Conservation (phyloP, 129 eudicot species). For the Escallonia rubra region DNA sequence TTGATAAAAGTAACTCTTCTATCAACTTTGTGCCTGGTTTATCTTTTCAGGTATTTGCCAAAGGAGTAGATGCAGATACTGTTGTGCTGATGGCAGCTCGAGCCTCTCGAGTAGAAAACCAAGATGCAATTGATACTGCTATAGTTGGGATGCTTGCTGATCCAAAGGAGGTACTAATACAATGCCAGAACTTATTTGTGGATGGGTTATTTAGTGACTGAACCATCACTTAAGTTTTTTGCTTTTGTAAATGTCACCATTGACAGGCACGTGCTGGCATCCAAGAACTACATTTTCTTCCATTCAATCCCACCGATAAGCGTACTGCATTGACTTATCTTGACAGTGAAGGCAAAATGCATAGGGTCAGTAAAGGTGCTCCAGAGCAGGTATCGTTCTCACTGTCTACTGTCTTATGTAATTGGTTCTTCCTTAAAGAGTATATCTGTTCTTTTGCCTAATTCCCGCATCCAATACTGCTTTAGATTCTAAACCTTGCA, state of each 20-base stretch:
- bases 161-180: conserved; percentile 74
- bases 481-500: conserved; percentile 80
- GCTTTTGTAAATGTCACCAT: conserved; percentile 6
- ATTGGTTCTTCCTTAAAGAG: not conserved
- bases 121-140: conserved; percentile 98
- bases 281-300: conserved; percentile 95
- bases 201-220: not conserved
- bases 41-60: conserved; percentile 65
- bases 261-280: conserved; percentile 92
- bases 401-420: not conserved
- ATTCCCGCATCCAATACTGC: not conserved
- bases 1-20: conserved; percentile 1
- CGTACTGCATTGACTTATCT: conserved; percentile 91
- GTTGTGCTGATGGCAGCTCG: conserved; percentile 98
- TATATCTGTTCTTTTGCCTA: not conserved
- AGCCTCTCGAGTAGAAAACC: conserved; percentile 94
- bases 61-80: conserved; percentile 90
- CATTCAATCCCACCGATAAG: conserved; percentile 95
- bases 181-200: not conserved
- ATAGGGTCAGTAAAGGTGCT: conserved; percentile 98
- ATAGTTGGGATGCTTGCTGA: conserved; percentile 96
- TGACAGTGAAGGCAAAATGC: conserved; percentile 84
- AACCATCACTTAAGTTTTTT: not conserved
- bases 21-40: conserved; percentile 8
- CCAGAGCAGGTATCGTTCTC: conserved; percentile 79